Percentiles rank a stretch among this genome's conserved stretches.
These are phyloP conservation scores for Candolleomyces efflorescens DNA, from an alignment of 768 basidiomycete genomes.

Conservation along the genomic window DNA sequence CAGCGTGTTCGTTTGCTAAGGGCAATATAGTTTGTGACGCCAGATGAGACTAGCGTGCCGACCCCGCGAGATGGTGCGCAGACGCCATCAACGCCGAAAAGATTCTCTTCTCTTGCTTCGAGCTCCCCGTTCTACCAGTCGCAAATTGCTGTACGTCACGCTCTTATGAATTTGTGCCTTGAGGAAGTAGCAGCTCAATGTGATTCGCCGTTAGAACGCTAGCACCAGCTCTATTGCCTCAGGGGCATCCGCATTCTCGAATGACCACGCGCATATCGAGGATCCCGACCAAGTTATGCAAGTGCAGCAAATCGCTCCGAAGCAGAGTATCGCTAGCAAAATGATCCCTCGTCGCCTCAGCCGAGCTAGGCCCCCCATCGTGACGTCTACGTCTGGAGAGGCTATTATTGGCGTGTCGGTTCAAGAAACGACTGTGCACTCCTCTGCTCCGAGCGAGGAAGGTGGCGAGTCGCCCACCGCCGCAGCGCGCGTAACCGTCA, in stretches of 20 bases:
- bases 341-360: constrained; percentile 44
- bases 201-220: constrained; percentile 29
- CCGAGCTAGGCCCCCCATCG: constrained; percentile 37
- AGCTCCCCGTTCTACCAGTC: constrained; percentile 45
- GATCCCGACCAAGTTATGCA: constrained; percentile 45
- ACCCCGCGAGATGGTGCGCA: background rate
- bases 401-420: constrained; percentile 46
- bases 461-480: constrained; percentile 13
- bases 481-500: constrained; percentile 25
- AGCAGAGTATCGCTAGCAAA: constrained; percentile 37
- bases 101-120: constrained; percentile 34
- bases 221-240: constrained; percentile 44
- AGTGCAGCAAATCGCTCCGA: constrained; percentile 43
- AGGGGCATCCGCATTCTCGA: constrained; percentile 29
- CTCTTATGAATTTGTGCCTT: background rate
- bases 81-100: constrained; percentile 27
- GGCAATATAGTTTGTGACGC: background rate
- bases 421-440: constrained; percentile 39
- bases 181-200: constrained; percentile 1
- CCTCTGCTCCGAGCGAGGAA: constrained; percentile 20
- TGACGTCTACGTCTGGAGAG: constrained; percentile 23
- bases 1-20: background rate
- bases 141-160: constrained; percentile 34
- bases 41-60: background rate
- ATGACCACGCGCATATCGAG: constrained; percentile 32